A percentile compares a stretch with the other conserved stretches of the same genome.
Evolutionary conservation across 495 filamentous ascomycete genomes (phyloP).

Genomic region (Penicillium coprophilum): DNA sequence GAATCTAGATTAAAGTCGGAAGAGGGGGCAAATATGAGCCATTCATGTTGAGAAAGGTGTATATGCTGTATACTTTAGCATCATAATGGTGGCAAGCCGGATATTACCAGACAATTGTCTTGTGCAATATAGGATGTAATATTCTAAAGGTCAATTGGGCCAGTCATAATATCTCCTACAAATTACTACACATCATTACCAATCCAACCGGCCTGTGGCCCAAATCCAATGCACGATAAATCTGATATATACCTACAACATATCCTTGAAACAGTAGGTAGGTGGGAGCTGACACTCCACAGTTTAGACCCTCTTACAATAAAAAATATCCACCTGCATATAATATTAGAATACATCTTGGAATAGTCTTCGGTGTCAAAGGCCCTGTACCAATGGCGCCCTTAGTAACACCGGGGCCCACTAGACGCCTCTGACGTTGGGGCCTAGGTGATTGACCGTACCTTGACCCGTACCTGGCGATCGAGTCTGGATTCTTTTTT

Average conservation of each 20-base stretch:
- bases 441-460: background rate
- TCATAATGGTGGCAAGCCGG: constrained; percentile 1
- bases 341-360: background rate
- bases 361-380: background rate
- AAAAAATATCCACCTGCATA: background rate
- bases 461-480: constrained; percentile 16
- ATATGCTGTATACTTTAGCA: background rate
- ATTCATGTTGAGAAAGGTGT: background rate
- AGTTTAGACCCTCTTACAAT: background rate
- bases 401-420: background rate
- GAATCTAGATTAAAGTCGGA: background rate
- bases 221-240: background rate
- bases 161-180: background rate
- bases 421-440: constrained; percentile 28
- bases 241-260: background rate
- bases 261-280: background rate
- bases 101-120: constrained; percentile 6
- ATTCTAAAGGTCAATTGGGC: background rate
- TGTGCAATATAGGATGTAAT: background rate
- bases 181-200: constrained; percentile 2
- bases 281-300: background rate
- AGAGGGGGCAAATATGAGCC: background rate
- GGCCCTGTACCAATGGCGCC: constrained; percentile 3
- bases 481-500: constrained; percentile 24
- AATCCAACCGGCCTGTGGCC: background rate